Base-by-base conservation (phyloP, 2,329 filamentous ascomycete species). In the Colletotrichum liriopes region DNA sequence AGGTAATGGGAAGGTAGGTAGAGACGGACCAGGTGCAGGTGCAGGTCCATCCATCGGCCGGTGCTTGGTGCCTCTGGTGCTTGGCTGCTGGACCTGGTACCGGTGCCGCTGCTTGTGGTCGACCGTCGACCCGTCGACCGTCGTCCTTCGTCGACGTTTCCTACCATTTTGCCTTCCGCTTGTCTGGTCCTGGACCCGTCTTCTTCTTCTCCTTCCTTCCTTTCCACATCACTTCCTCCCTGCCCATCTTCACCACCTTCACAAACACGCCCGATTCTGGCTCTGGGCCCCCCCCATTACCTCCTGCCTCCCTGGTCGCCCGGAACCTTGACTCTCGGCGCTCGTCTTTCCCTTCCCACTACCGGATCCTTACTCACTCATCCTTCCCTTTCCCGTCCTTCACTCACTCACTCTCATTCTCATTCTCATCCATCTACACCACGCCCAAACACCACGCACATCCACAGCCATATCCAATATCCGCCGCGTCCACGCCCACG, bases 121-220 rank as follows among this genome's bases (percentile, higher is more conserved):
- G 43, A 51, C 59, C 59, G 59, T 62, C 47, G 32, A 54, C 63
- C 63, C 59, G 59, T 62, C 47, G 32, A 54, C 63, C 63, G 63
- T 51, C 63, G 58, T 26, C 64, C 59, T 52, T 71, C 67, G 51
- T 71, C 56, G 69, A 71, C 71, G 71, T 73, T 73, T 73, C 60
- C 56, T 71, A 67, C 59, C 68, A 73, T 65, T 69, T 72, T 71
- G 72, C 72, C 68, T 74, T 74, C 73, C 69, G 56, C 65, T 70
- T 66, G 71, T 71, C 73, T 72, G 59, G 69, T 58, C 51, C 69
- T 60, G 56, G 68, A 55, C 59, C 69, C 65, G 41, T 71, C 62
- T 56, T 71, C 67, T 47, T 72, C 70, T 67, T 66, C 66, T 72
- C 71, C 71, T 73, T 71, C 62, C 71, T 65, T 71, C 73, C 66